phyloP scores from a whole-genome alignment of 495 filamentous ascomycete genomes.

The Penicillium herquei region DNA sequence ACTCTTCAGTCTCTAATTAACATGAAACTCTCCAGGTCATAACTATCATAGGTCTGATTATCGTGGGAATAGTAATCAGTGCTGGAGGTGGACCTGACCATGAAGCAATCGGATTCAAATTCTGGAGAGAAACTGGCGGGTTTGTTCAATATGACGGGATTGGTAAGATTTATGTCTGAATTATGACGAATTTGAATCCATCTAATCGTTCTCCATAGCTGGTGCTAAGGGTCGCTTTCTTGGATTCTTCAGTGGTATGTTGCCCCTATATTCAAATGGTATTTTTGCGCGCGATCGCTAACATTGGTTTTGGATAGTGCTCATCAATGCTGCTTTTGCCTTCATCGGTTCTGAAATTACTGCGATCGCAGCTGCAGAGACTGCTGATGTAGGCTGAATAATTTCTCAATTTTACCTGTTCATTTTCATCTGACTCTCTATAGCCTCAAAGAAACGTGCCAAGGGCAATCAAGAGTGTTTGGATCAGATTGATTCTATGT shows the following conservation, averaged over 20 bases:
- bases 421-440: background rate
- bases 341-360: slow-evolving; percentile 18
- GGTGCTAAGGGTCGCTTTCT: slow-evolving; percentile 20
- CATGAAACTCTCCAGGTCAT: slow-evolving; percentile 10
- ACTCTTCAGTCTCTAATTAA: background rate
- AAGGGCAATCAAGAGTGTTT: slow-evolving; percentile 20
- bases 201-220: slow-evolving; percentile 1
- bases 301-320: background rate
- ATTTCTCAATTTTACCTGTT: background rate
- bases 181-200: background rate
- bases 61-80: slow-evolving; percentile 23
- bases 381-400: slow-evolving; percentile 2
- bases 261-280: background rate
- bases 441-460: slow-evolving; percentile 23
- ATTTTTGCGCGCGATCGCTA: too few relatives aligned
- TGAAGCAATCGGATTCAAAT: slow-evolving; percentile 29
- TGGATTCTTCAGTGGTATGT: slow-evolving; percentile 17
- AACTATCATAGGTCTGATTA: slow-evolving; percentile 27
- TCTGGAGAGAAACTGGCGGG: slow-evolving; percentile 22
- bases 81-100: slow-evolving; percentile 40
- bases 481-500: slow-evolving; percentile 24
- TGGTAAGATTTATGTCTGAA: slow-evolving; percentile 1
- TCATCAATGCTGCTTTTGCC: slow-evolving; percentile 18
- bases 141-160: slow-evolving; percentile 22
- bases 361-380: slow-evolving; percentile 16